Evolutionary conservation across 108 stramenopile genomes (phyloP), one percentile per base, ranked within the genome.

Genomic region (Cyclotella baltica): DNA sequence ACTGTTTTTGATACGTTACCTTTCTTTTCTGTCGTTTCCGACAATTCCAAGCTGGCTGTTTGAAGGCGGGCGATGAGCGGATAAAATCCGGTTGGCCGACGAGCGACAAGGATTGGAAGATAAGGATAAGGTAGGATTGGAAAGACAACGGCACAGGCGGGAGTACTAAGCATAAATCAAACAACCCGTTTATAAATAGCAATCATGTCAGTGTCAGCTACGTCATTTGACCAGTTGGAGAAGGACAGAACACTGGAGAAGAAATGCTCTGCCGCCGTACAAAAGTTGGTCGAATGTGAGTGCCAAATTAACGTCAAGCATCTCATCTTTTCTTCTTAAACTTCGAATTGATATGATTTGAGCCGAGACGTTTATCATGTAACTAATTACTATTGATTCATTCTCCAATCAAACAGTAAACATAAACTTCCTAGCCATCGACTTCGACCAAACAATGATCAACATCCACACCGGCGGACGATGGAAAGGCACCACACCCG

Each of bases 381-480:
- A n/a, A n/a, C n/a, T n/a, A n/a, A n/a, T n/a, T n/a, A n/a, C n/a
- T n/a, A n/a, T n/a, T n/a, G n/a, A n/a, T n/a, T 25, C 53, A 34
- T 55, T 56, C 25, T 36, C 9, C 8, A 50, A 29, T 52, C 1
- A 4, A 22, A 28, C 57, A 86, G 85, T 86, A 16, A 82, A 87
- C 29, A 89, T 98, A 63, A 96, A 96, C 77, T 94, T 97, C 58
- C 72, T 97, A 34, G 98, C 98, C 3, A 80, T 97, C 30, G 98
- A 98, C 83, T 98, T 98, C 72, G 98, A 98, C 73, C 87, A 87
- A 62, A 98, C 98, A 6, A 87, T 98, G 31, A 67, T 98, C 31
- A 88, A 93, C 73, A 85, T 95, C 2, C 98, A 98, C 86, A 98
- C 98, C n/a, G 91, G 92, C 0, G 98, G 98, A 3, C 74, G 72